phyloP scores from a whole-genome alignment of 352 stramenopile species.

The Globisporangium emineosum region DNA sequence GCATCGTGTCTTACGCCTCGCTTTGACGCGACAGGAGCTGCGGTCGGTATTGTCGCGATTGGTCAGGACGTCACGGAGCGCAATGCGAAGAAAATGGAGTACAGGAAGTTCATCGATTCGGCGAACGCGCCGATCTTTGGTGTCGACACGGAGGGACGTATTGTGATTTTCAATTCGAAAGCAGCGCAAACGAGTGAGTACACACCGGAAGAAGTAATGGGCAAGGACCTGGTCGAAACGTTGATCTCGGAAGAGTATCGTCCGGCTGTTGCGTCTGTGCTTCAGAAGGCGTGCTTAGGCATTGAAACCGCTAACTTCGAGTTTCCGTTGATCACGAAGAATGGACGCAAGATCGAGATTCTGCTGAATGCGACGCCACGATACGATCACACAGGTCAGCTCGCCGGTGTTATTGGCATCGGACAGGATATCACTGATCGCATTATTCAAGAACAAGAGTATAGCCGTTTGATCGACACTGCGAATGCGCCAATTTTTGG shows the following conservation, averaged over 20 bases:
- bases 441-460: constrained; percentile 66
- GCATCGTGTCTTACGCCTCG: constrained; percentile 51
- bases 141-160: constrained; percentile 39
- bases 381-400: constrained; percentile 46
- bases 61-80: constrained; percentile 62
- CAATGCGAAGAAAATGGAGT: constrained; percentile 74
- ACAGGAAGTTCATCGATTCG: constrained; percentile 29
- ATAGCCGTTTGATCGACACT: constrained; percentile 60
- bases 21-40: constrained; percentile 36
- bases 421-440: constrained; percentile 56
- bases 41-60: constrained; percentile 57
- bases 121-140: constrained; percentile 17
- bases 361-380: constrained; percentile 47
- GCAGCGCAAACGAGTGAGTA: constrained; percentile 76
- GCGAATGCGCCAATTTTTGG: constrained; percentile 70
- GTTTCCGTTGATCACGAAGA: constrained; percentile 64
- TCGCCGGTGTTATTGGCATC: constrained; percentile 56
- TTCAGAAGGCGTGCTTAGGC: constrained; percentile 48
- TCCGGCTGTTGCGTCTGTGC: constrained; percentile 37
- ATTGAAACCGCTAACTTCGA: constrained; percentile 54
- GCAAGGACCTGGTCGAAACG: constrained; percentile 66
- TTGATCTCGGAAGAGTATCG: constrained; percentile 64
- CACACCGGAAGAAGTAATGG: constrained; percentile 79
- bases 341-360: constrained; percentile 44
- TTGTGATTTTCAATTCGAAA: constrained; percentile 86